Percentiles rank a stretch among this genome's conserved stretches.
Conservation (phyloP, 768 basidiomycete species). For the Leccinum uliginosum region DNA sequence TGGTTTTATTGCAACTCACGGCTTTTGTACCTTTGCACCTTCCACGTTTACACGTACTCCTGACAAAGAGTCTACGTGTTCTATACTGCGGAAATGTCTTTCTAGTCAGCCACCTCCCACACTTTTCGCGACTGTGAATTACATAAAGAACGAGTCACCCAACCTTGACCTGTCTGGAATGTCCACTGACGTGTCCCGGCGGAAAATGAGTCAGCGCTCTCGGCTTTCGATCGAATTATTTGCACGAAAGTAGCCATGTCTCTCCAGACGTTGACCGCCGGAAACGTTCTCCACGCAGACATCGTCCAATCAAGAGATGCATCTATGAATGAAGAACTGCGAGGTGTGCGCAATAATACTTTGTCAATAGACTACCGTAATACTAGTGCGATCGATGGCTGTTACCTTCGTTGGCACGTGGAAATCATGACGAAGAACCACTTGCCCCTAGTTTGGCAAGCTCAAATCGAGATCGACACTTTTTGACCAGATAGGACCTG, state of each 20-base stretch:
- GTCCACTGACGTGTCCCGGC: background rate
- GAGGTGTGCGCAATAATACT: background rate
- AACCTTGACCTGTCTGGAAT: background rate
- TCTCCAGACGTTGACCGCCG: background rate
- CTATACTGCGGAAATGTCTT: conserved; percentile 2
- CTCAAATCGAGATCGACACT: conserved; percentile 2
- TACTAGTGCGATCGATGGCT: background rate
- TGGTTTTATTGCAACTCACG: background rate
- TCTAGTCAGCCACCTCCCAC: background rate
- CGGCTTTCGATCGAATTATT: background rate
- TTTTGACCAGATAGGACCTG: background rate
- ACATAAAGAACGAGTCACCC: background rate
- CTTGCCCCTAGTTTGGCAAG: background rate
- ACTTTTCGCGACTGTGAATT: background rate
- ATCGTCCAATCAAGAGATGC: background rate
- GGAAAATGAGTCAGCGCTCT: background rate
- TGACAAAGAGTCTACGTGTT: conserved; percentile 17
- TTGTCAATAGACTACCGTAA: background rate
- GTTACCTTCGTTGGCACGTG: conserved; percentile 7
- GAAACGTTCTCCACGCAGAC: background rate
- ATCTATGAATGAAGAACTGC: background rate
- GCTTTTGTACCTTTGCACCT: background rate
- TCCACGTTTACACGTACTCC: conserved; percentile 8
- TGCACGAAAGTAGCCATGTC: background rate
- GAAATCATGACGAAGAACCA: background rate